Evolutionary conservation across 148 eudicot species (phyloP).

Genomic region (Amaranthus cruentus): DNA sequence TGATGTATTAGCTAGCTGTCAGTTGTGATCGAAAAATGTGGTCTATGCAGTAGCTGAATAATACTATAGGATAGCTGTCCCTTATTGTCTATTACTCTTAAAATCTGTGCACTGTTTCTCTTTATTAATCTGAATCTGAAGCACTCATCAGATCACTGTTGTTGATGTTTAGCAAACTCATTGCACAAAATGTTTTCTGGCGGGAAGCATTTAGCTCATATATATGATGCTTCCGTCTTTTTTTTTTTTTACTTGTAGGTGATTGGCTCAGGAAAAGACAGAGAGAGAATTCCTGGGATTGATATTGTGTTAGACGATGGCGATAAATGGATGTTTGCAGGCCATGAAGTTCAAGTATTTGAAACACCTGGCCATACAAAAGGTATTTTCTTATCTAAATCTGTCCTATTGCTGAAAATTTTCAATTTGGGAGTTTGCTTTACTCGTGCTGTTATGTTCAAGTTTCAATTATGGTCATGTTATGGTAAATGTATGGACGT

Average conservation of each 20-base stretch:
- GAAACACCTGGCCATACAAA: constrained; percentile 88
- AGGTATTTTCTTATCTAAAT: constrained; percentile 31
- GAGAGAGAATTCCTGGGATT: constrained; percentile 82
- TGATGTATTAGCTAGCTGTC: constrained; percentile 1
- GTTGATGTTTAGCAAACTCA: background rate
- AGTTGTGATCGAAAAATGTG: background rate
- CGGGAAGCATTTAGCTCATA: background rate
- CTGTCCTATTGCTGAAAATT: background rate
- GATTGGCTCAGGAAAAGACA: constrained; percentile 66
- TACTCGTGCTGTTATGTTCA: background rate
- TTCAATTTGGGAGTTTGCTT: background rate
- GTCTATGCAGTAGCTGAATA: background rate
- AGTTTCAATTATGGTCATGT: background rate
- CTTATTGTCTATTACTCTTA: background rate
- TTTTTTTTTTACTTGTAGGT: constrained; percentile 38
- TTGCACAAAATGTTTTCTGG: background rate
- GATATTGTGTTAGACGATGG: constrained; percentile 77
- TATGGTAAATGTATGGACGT: background rate
- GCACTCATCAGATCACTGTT: background rate
- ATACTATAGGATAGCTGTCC: too few species aligned
- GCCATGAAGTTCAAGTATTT: constrained; percentile 79
- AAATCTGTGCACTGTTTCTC: background rate
- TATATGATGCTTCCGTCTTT: constrained; percentile 9
- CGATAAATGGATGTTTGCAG: constrained; percentile 91
- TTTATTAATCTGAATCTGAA: background rate